phyloP scores from a whole-genome alignment of 2,329 filamentous ascomycete genomes.

The Harringtonia aguacate region DNA sequence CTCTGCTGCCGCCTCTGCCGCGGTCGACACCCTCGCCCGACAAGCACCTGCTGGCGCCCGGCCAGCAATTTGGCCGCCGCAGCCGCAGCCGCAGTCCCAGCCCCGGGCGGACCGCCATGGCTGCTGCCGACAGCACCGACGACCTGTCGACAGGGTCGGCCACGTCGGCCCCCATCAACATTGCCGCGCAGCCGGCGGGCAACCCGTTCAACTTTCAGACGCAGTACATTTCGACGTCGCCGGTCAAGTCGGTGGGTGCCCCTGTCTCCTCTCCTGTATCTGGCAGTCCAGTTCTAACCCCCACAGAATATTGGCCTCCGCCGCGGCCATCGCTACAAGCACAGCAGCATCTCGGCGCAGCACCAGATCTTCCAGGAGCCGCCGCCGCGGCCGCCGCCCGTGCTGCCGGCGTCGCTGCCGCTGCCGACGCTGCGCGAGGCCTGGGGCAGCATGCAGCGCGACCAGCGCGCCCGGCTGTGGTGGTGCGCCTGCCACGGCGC shows the following conservation, averaged over 20 bases:
- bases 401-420: slow-evolving; percentile 82
- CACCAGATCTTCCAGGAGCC: slow-evolving; percentile 97
- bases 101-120: no score
- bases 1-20: not conserved
- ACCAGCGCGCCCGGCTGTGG: slow-evolving; percentile 71
- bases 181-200: not conserved
- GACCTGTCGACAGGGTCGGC: not conserved
- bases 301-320: slow-evolving; percentile 82
- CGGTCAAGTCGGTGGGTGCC: slow-evolving; percentile 61
- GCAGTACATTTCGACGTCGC: slow-evolving; percentile 61
- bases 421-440: slow-evolving; percentile 85
- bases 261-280: not conserved
- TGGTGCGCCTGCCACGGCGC: slow-evolving; percentile 87
- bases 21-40: not conserved
- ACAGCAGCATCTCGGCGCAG: slow-evolving; percentile 77
- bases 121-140: not conserved
- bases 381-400: slow-evolving; percentile 70
- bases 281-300: no score
- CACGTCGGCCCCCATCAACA: not conserved
- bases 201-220: slow-evolving; percentile 85
- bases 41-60: not conserved
- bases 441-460: slow-evolving; percentile 77
- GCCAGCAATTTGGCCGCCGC: not conserved
- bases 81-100: no score
- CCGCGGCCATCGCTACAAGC: slow-evolving; percentile 94